phyloP scores from a whole-genome alignment of 2,329 filamentous ascomycete species.

The Sphaerulina vaccinii region DNA sequence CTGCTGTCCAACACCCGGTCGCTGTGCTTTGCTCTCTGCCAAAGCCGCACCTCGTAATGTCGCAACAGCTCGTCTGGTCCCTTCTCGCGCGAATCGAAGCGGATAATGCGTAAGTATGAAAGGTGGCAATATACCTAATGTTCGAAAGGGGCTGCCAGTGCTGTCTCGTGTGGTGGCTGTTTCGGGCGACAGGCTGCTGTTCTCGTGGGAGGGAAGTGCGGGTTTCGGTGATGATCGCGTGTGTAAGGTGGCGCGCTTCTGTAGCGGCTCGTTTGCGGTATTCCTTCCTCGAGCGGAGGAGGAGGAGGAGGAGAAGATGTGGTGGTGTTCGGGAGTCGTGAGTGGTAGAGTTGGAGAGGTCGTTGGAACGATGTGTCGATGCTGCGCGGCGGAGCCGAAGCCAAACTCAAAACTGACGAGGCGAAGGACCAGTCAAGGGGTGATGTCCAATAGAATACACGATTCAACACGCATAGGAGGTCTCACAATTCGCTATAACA shows the following conservation, averaged over 20 bases:
- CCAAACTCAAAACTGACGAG: not conserved
- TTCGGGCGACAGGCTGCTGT: conserved; percentile 13
- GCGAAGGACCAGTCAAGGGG: not conserved
- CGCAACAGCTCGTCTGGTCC: not conserved
- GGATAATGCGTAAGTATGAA: not conserved
- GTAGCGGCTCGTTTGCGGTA: conserved; percentile 7
- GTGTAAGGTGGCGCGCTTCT: conserved; percentile 8
- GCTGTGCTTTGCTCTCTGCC: not conserved
- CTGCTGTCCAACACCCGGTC: not conserved
- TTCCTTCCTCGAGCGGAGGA: conserved; percentile 17
- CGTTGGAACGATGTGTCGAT: not conserved
- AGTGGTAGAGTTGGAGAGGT: not conserved
- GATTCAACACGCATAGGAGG: not conserved
- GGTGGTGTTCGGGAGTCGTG: not conserved
- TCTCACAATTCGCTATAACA: not conserved
- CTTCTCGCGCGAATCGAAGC: not conserved
- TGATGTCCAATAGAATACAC: not conserved
- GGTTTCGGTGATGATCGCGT: not conserved
- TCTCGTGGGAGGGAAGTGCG: conserved; percentile 4
- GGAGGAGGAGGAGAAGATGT: not conserved
- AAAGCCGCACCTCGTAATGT: not conserved
- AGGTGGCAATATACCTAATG: conserved; percentile 17
- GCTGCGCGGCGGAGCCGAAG: not conserved
- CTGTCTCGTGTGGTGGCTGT: conserved; percentile 9
- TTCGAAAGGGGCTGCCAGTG: conserved; percentile 23